Conservation (phyloP, 2,329 filamentous ascomycete genomes). For the Colletotrichum lupini region DNA sequence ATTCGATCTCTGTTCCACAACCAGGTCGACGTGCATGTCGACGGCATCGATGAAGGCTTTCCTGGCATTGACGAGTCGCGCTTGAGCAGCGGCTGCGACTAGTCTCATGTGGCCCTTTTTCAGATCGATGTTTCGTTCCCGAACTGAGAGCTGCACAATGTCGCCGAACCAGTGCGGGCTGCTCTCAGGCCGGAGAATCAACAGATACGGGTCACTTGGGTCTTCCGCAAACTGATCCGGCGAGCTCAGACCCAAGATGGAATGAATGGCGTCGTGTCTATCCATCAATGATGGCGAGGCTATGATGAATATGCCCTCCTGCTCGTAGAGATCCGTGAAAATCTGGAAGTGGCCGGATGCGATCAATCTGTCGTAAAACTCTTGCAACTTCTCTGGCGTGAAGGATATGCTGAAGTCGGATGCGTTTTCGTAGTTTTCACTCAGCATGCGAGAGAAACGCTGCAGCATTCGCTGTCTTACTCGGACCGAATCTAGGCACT, state of each 20-base stretch:
- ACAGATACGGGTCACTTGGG: slow-evolving; percentile 81
- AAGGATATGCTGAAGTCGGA: slow-evolving; percentile 93
- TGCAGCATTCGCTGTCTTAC: slow-evolving; percentile 97
- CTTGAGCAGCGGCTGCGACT: slow-evolving; percentile 87
- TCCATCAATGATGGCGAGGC: slow-evolving; percentile 83
- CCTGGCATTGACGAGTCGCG: slow-evolving; percentile 82
- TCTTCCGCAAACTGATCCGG: slow-evolving; percentile 73
- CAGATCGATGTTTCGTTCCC: slow-evolving; percentile 84
- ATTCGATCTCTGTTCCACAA: slow-evolving; percentile 93
- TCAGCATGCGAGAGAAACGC: slow-evolving; percentile 90
- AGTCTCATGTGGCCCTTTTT: slow-evolving; percentile 88
- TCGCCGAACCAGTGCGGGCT: slow-evolving; percentile 84
- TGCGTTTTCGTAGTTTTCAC: slow-evolving; percentile 94
- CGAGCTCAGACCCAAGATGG: slow-evolving; percentile 79
- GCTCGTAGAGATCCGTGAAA: slow-evolving; percentile 75
- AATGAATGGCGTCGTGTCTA: slow-evolving; percentile 83
- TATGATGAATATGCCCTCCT: slow-evolving; percentile 83
- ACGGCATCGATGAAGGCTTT: slow-evolving; percentile 81
- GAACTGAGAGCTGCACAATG: slow-evolving; percentile 75
- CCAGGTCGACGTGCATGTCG: slow-evolving; percentile 85
- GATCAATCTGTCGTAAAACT: slow-evolving; percentile 84
- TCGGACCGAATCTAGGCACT: slow-evolving; percentile 93
- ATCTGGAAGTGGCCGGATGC: slow-evolving; percentile 90
- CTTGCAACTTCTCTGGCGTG: slow-evolving; percentile 72
- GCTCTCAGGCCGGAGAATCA: slow-evolving; percentile 86